Base-by-base conservation (phyloP, 805 yeast genomes). In the Saccharomycopsis capsularis region DNA sequence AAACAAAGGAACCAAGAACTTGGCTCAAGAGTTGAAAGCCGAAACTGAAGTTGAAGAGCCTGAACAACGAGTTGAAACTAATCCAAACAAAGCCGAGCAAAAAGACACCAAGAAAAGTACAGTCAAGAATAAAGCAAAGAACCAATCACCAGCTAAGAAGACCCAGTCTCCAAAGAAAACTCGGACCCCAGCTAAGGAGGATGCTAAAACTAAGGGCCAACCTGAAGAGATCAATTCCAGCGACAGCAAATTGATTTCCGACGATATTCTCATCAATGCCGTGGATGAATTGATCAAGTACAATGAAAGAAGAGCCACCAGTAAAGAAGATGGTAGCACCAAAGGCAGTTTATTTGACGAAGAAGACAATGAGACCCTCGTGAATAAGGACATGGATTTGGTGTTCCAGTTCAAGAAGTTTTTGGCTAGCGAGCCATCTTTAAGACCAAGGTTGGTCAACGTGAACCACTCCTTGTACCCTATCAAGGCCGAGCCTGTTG, bases 281-380 rank as follows among this genome's bases (percentile, higher is more conserved):
- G 63, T 85, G 41, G 59, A 67, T 16, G 95, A 88, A 56, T 74
- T 93, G 60, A 67, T 70, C 48, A 82, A 83, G 61, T 88, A 74
- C 64, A 63, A 75, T 45, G 62, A 69, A 25, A 63, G 66, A 42
- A 61, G 68, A 42, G 25, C 21, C 2, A 63, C 62, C 16, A 66
- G 60, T 38, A 64, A 63, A 19, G 47, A 53, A 4, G 56, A 62
- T 23, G 49, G 56, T 22, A 24, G 46, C 11, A 62, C 63, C 39
- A 68, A 73, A 55, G 60, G 68, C 24, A 68, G 77, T 53, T 72
- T 87, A 54, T 81, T 82, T 54, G 87, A 79, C 40, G 81, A 75
- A 22, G 80, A 73, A 9, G 75, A 71, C 40, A 75, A 74, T 42
- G 63, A 68, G 35, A 55, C 57, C 39, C 65, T 66, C 40, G 27